These are phyloP conservation scores for Penicillium crustosum DNA, from an alignment of 2,329 filamentous ascomycete genomes.

Conservation along the genomic window DNA sequence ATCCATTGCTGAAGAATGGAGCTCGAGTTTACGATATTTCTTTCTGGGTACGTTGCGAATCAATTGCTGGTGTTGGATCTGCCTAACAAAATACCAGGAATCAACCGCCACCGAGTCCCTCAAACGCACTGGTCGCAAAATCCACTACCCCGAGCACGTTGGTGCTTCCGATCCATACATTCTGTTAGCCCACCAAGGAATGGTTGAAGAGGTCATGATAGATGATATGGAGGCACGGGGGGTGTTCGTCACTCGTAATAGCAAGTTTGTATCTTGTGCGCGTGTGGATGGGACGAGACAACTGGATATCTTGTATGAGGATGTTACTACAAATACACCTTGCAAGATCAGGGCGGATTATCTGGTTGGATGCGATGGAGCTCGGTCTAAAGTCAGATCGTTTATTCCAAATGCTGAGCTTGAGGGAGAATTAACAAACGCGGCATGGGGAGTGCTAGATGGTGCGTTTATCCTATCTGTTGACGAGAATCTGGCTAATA, in stretches of 20 bases:
- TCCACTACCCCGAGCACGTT: slow-evolving; percentile 63
- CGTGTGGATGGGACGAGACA: slow-evolving; percentile 32
- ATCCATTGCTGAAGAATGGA: slow-evolving; percentile 64
- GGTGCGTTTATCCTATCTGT: slow-evolving; percentile 48
- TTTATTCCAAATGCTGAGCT: slow-evolving; percentile 56
- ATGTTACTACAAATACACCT: slow-evolving; percentile 37
- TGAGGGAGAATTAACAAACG: slow-evolving; percentile 52
- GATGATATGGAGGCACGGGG: slow-evolving; percentile 67
- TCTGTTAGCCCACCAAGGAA: slow-evolving; percentile 66
- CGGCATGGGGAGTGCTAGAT: slow-evolving; percentile 71
- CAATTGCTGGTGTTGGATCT: not conserved
- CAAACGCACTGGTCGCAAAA: slow-evolving; percentile 62
- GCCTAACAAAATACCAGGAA: slow-evolving; percentile 20
- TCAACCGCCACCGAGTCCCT: slow-evolving; percentile 52
- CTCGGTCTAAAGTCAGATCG: slow-evolving; percentile 68
- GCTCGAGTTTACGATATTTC: slow-evolving; percentile 72
- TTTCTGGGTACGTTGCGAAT: slow-evolving; percentile 58
- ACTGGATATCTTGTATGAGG: slow-evolving; percentile 45
- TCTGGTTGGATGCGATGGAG: slow-evolving; percentile 71
- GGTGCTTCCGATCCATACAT: slow-evolving; percentile 57
- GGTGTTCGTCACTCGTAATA: slow-evolving; percentile 62
- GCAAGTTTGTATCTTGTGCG: slow-evolving; percentile 59
- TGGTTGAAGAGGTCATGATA: slow-evolving; percentile 70
- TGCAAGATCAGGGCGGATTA: slow-evolving; percentile 59
- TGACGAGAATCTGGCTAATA: not conserved